Evolutionary conservation across 306 rosid species (phyloP), one percentile per base, ranked within the genome.

Genomic region (Astragalus membranaceus): DNA sequence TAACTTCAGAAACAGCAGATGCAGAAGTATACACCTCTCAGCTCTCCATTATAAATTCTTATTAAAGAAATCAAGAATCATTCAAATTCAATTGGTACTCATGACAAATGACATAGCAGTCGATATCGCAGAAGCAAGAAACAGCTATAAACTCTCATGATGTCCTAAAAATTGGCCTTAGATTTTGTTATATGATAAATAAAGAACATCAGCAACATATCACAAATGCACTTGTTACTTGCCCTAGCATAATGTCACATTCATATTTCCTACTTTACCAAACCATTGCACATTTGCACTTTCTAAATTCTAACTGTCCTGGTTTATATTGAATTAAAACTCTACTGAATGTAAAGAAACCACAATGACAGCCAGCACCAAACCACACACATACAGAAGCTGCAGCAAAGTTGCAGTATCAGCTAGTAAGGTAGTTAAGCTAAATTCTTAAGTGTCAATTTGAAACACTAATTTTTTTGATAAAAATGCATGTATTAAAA

Each of bases 1-100:
- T 8, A 49, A 39, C 58, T 51, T 72, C 67, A 57, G 44, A 41
- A 72, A 56, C 5, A 4, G 54, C 51, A 73, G 35, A 69, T 61
- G 50, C 41, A 73, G 42, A 69, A 67, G 50, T 33, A 64, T 13
- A 69, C 58, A 48, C 68, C 35, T 37, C 55, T 10, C 44, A 26
- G 15, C 74, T 37, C 49, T 29, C 35, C 11, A 35, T 10, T 11
- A 56, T 32, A 17, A 64, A 66, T 23, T 76, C 43, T 10, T 5
- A 36, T 23, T 20, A 42, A 51, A 74, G 66, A 16, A 48, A 30
- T 30, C 11, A 61, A 61, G 20, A 60, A 54, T 15, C 30, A 0
- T 43, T 50, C 46, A 73, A 58, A 9, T 50, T 50, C 36, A 73
- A 50, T 46, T 0, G 14, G 51, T 39, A 66, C 46, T 20, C 15